Evolutionary conservation across 1,139 yeast species (phyloP), one percentile per base, ranked within the genome.

Genomic region (Blastobotrys proliferans): DNA sequence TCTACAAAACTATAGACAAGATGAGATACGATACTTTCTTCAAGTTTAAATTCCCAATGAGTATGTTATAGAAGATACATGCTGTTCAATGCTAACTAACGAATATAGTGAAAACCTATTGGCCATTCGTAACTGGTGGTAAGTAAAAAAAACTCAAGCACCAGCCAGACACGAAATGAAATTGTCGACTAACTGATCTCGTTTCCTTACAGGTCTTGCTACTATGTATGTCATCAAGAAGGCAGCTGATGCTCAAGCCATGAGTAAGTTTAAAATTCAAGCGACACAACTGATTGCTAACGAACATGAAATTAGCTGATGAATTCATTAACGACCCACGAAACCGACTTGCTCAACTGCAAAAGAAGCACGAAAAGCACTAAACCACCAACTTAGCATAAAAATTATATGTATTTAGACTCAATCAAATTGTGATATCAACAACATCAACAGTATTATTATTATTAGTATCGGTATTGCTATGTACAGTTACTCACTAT

Each of bases 271-370:
- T 20, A 11, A 8, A 27, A 8, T 11, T 22, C 26, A 8, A 22
- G 3, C 17, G 17, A 3, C 13, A 16, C 14, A n/a, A 11, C 16
- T 4, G 17, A 11, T 22, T 11, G 14, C 19, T 18, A 18, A 13
- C n/a, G 19, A 38, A 38, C 42, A 25, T 6, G 3, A 11, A n/a
- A n/a, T 4, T 29, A 56, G 60, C 63, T 46, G 70, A 70, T 46
- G 85, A 80, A 66, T 81, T 76, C 72, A 73, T 76, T 68, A 80
- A 81, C 67, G 87, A 81, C 67, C 88, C 88, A 68, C 79, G 86
- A 70, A 79, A 81, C 72, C 88, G 14, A 61, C 66, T 9, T 63
- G 73, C 35, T 45, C 51, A 22, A 27, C 46, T 43, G 27, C 44
- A 46, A 38, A 43, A 43, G 21, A 46, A 46, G 45, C 49, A 46